Evolutionary conservation across 106 monocot genomes (phyloP).

Genomic region (Dendrobium nobile): DNA sequence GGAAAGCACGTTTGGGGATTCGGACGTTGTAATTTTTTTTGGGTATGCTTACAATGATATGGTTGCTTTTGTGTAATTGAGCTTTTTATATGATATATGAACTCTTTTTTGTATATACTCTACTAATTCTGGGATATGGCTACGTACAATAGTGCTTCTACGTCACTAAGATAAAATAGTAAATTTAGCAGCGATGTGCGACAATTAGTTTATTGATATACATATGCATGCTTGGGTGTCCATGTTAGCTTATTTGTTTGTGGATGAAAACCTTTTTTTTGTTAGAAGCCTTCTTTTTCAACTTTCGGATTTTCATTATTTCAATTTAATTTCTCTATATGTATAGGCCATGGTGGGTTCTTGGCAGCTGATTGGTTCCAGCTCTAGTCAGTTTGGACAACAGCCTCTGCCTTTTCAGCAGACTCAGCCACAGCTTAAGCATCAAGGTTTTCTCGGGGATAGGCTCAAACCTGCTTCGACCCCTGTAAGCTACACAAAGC

Average conservation of each 20-base stretch:
- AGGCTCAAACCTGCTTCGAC: conserved; percentile 35
- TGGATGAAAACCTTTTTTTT: neutral
- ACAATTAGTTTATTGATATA: neutral
- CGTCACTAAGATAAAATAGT: neutral
- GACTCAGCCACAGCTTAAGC: conserved; percentile 50
- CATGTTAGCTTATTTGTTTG: neutral
- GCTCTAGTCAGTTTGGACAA: conserved; percentile 32
- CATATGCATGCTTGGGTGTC: neutral
- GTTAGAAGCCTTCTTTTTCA: neutral
- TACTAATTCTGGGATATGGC: neutral
- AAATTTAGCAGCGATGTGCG: neutral
- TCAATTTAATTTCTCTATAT: neutral
- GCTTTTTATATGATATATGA: neutral
- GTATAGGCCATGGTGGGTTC: conserved; percentile 37
- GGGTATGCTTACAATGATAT: neutral
- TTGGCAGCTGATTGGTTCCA: conserved; percentile 46
- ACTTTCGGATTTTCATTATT: neutral
- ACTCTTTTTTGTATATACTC: neutral
- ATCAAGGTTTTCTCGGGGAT: conserved; percentile 66
- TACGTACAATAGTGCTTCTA: neutral
- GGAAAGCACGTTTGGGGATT: neutral
- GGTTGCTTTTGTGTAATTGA: neutral
- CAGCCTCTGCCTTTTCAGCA: conserved; percentile 28
- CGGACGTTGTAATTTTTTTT: neutral
- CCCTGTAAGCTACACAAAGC: conserved; percentile 31